Evolutionary conservation across 78 protist species (phyloP).

Genomic region (Planoprotostelium fungivorum): DNA sequence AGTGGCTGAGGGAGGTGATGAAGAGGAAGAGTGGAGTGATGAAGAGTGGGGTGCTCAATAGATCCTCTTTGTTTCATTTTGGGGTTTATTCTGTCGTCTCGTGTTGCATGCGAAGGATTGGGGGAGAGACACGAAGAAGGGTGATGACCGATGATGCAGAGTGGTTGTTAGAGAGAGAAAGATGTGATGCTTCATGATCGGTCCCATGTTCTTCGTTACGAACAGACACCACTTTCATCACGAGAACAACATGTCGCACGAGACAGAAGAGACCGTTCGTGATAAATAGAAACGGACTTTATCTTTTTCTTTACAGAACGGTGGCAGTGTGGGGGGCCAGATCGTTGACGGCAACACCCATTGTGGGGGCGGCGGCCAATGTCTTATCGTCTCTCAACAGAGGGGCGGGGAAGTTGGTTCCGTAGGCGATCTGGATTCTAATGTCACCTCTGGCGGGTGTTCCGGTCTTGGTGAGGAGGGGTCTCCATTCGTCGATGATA

Average conservation of each 20-base stretch:
- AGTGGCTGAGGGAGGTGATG: background rate
- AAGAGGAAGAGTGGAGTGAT: background rate
- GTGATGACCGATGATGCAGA: too few species aligned
- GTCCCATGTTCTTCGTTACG: too few species aligned
- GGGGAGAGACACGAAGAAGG: too few species aligned
- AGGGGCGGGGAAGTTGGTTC: slow-evolving; percentile 1
- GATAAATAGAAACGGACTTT: too few species aligned
- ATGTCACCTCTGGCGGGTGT: background rate
- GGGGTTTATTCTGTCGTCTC: too few species aligned
- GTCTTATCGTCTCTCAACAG: background rate
- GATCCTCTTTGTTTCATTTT: too few species aligned
- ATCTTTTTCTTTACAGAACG: background rate
- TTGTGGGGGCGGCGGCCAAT: background rate
- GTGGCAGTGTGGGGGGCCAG: background rate
- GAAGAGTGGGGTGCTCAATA: background rate
- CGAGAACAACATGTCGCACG: too few species aligned
- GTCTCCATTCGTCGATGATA: background rate
- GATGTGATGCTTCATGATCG: too few species aligned
- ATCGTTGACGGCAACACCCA: background rate
- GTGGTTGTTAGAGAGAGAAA: too few species aligned
- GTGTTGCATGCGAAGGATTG: too few species aligned
- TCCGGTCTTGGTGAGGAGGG: background rate
- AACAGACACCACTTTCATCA: too few species aligned
- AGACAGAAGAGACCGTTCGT: too few species aligned
- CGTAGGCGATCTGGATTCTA: background rate